Evolutionary conservation across 495 filamentous ascomycete genomes (phyloP).

Genomic region (Peziza echinospora): DNA sequence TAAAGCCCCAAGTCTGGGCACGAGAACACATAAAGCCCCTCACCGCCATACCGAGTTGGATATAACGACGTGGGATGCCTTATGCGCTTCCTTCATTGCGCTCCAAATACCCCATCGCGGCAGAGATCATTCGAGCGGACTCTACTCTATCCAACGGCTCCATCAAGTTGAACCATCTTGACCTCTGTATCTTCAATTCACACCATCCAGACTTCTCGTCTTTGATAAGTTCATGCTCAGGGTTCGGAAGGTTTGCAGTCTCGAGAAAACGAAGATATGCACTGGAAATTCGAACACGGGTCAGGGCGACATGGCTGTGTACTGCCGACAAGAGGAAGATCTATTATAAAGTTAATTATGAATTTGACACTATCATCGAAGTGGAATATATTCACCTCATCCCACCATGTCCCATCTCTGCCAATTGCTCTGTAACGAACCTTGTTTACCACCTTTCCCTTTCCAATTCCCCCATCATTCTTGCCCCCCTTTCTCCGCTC

Average conservation of each 20-base stretch:
- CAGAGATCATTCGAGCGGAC: conserved; percentile 9
- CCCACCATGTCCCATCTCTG: conserved; percentile 11
- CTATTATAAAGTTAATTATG: conserved; percentile 2
- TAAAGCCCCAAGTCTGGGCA: no score
- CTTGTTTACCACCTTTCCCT: conserved; percentile 16
- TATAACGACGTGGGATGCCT: no score
- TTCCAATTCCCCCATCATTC: neutral
- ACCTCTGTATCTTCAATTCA: conserved; percentile 13
- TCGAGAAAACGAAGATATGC: conserved; percentile 17
- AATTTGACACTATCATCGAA: no score
- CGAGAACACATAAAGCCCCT: no score
- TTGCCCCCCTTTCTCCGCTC: conserved; percentile 16
- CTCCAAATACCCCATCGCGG: conserved; percentile 11
- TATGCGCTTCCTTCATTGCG: conserved; percentile 8
- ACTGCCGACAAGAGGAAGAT: conserved; percentile 16
- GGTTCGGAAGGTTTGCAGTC: conserved; percentile 14
- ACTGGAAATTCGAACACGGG: conserved; percentile 10
- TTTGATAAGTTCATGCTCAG: conserved; percentile 11
- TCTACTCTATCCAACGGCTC: conserved; percentile 15
- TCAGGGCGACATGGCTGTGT: conserved; percentile 17
- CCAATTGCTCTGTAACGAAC: conserved; percentile 13
- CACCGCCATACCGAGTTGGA: no score
- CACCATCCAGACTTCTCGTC: conserved; percentile 11
- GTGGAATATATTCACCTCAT: conserved; percentile 17
- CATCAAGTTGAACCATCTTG: conserved; percentile 15